phyloP scores from a whole-genome alignment of 2,329 filamentous ascomycete species.

The Helicocarpus griseus region DNA sequence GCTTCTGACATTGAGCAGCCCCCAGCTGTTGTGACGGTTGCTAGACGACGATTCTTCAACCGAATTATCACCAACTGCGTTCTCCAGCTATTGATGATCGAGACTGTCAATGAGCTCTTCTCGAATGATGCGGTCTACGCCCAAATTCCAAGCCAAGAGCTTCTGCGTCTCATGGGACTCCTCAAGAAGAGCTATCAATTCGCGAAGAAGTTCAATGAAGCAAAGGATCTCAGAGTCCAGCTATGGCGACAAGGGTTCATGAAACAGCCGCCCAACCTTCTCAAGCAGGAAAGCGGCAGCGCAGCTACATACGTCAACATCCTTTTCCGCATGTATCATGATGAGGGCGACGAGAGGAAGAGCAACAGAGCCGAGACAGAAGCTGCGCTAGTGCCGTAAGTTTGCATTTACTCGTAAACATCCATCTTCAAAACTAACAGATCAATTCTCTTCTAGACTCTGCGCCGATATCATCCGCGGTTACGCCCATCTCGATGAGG shows the following conservation, averaged over 20 bases:
- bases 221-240: slow-evolving; percentile 88
- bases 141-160: slow-evolving; percentile 80
- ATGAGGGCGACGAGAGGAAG: slow-evolving; percentile 71
- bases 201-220: slow-evolving; percentile 92
- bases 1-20: slow-evolving; percentile 70
- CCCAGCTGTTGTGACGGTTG: slow-evolving; percentile 83
- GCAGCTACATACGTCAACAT: slow-evolving; percentile 95
- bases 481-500: slow-evolving; percentile 81
- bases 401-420: slow-evolving; percentile 14
- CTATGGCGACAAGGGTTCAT: slow-evolving; percentile 98
- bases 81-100: slow-evolving; percentile 95
- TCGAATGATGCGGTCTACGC: slow-evolving; percentile 92
- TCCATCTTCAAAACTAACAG: slow-evolving; percentile 13
- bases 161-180: slow-evolving; percentile 84
- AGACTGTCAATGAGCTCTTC: slow-evolving; percentile 97
- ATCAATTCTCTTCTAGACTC: slow-evolving; percentile 38
- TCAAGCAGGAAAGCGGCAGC: slow-evolving; percentile 91
- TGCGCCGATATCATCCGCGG: slow-evolving; percentile 88
- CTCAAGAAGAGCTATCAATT: slow-evolving; percentile 96
- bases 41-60: slow-evolving; percentile 92
- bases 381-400: slow-evolving; percentile 72
- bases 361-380: slow-evolving; percentile 76
- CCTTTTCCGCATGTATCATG: slow-evolving; percentile 92
- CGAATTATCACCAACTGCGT: slow-evolving; percentile 98
- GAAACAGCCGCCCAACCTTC: slow-evolving; percentile 94